Evolutionary conservation across 2,329 filamentous ascomycete genomes (phyloP), one percentile per base, ranked within the genome.

Genomic region (Metarhizium humberi): DNA sequence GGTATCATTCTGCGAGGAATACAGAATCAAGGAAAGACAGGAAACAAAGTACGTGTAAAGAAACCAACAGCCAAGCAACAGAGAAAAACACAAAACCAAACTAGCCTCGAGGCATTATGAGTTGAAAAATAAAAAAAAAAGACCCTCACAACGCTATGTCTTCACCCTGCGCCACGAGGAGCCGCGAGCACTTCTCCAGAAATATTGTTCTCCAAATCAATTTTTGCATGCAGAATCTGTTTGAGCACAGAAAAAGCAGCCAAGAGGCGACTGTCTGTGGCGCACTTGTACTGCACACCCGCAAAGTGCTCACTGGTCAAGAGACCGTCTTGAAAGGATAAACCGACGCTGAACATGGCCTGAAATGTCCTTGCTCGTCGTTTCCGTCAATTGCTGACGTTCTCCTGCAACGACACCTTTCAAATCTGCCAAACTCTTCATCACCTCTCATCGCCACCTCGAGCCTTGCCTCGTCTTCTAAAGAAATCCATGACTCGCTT

Each of bases 401-500:
- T 42, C 49, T 20, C 6, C 18, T 46, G 48, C 32, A 18, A 16
- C 29, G n/a, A 20, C n/a, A 32, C 14, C 6, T 16, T 40, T 38
- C 32, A n/a, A 20, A 10, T 42, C 20, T 48, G 30, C 11, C 54
- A 29, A 32, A 11, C 18, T 38, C 40, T 48, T 50, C 54, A 51
- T 55, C 20, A 54, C 74, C 78, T 77, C 63, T 77, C 72, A 58
- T 84, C 80, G 42, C 78, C 79, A 55, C 78, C 81, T 66, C 87
- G 78, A 62, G 86, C 89, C 73, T 87, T 90, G 55, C 88, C 90
- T 68, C 92, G 82, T 69, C 92, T 81, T 63, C 94, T 81, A 77
- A 99, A 99, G 72, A 97, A 96, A 73, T 99, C 92, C 92, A 99
- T 97, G 43, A 99, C 94, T 67, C 90, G 85, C 69, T 92, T 87